A percentile compares a stretch with the other conserved stretches of the same genome.
Evolutionary conservation across 2,329 filamentous ascomycete genomes (phyloP).

Genomic region (Hymenoscyphus scutula): DNA sequence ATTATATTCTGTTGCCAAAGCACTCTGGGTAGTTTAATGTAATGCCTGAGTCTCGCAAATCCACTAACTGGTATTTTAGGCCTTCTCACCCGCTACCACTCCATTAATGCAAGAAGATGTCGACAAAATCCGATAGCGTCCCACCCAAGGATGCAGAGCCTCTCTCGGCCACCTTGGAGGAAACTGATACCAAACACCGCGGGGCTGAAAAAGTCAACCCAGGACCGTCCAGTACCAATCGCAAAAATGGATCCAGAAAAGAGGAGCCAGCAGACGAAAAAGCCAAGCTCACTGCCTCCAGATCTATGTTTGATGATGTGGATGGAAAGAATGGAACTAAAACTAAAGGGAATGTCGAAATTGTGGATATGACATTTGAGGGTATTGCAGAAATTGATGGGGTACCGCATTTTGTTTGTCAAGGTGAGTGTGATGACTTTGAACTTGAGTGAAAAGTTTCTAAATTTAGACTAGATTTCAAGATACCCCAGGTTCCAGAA

Average conservation of each 20-base stretch:
- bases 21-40: too few species aligned
- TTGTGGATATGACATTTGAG: constrained; percentile 14
- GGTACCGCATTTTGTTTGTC: constrained; percentile 29
- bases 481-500: constrained; percentile 31
- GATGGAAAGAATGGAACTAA: constrained; percentile 14
- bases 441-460: too few species aligned
- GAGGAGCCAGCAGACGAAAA: constrained; percentile 2
- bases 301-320: constrained; percentile 31
- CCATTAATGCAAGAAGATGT: constrained; percentile 5
- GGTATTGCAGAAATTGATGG: constrained; percentile 28
- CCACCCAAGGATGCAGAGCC: neutral
- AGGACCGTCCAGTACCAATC: neutral
- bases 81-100: neutral
- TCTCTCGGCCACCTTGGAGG: too few species aligned
- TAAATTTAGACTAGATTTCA: constrained; percentile 24
- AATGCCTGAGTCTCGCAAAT: too few species aligned
- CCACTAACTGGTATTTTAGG: constrained; percentile 2
- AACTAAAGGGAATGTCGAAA: too few species aligned
- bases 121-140: neutral
- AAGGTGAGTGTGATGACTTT: constrained; percentile 21
- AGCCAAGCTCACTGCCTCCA: constrained; percentile 9
- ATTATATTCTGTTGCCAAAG: too few species aligned
- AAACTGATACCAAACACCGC: too few species aligned
- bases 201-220: too few species aligned
- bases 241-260: constrained; percentile 14